Percentiles rank a stretch among this genome's conserved stretches.
Conservation (phyloP, 768 basidiomycete genomes). For the Hypholoma sublateritium region DNA sequence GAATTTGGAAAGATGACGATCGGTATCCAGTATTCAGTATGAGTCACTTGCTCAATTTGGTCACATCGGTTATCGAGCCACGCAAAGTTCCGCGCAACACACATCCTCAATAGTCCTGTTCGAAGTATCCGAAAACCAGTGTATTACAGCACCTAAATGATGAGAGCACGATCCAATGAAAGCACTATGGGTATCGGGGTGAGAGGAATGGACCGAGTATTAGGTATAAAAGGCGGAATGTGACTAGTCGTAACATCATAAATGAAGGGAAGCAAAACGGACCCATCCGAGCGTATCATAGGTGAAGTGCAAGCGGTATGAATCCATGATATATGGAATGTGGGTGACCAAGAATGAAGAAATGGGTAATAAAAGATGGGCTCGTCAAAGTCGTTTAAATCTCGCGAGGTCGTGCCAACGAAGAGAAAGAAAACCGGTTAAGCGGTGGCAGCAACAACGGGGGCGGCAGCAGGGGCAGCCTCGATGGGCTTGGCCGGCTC, state of each 20-base stretch:
- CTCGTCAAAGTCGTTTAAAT: constrained; percentile 47
- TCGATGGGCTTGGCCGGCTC: constrained; percentile 44
- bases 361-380: constrained; percentile 25
- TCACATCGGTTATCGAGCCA: not conserved
- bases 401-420: constrained; percentile 22
- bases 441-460: constrained; percentile 79
- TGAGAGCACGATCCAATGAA: constrained; percentile 55
- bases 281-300: constrained; percentile 63
- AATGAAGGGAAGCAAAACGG: constrained; percentile 46
- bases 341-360: constrained; percentile 35
- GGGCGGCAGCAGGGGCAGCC: constrained; percentile 52
- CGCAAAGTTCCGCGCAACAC: not conserved
- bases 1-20: constrained; percentile 3
- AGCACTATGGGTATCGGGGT: constrained; percentile 60
- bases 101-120: not conserved
- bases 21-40: constrained; percentile 5
- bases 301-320: constrained; percentile 30
- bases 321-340: constrained; percentile 35
- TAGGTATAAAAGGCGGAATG: constrained; percentile 63
- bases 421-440: constrained; percentile 43
- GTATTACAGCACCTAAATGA: constrained; percentile 60
- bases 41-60: constrained; percentile 26
- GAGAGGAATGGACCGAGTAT: constrained; percentile 62
- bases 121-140: constrained; percentile 32
- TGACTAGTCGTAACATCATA: constrained; percentile 67